phyloP scores from a whole-genome alignment of 768 basidiomycete species.

The Gloeostereum incarnatum region DNA sequence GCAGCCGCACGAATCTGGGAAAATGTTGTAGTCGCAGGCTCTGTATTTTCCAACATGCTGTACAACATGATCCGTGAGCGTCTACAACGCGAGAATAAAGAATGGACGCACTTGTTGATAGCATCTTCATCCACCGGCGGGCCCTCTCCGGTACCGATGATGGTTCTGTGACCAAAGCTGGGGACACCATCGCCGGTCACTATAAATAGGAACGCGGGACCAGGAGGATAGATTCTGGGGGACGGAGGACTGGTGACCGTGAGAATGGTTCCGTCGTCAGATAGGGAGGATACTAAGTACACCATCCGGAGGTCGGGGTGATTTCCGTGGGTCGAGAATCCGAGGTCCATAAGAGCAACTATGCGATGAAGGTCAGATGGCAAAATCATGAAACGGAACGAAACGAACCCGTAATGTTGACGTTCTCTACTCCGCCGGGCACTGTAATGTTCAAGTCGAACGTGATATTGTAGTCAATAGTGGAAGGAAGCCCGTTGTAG shows the following conservation, averaged over 20 bases:
- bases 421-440: slow-evolving; percentile 5
- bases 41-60: too few relatives aligned
- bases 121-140: slow-evolving; percentile 9
- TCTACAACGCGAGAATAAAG: too few relatives aligned
- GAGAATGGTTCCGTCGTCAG: slow-evolving; percentile 5
- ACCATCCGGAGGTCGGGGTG: slow-evolving; percentile 13
- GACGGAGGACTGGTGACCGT: slow-evolving; percentile 10
- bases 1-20: too few relatives aligned
- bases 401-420: slow-evolving; percentile 8
- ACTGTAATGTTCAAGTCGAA: slow-evolving; percentile 7
- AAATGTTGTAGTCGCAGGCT: too few relatives aligned
- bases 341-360: slow-evolving; percentile 2
- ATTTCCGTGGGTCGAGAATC: slow-evolving; percentile 11
- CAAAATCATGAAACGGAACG: not conserved
- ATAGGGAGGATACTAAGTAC: slow-evolving; percentile 8
- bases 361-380: not conserved
- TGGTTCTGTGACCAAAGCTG: slow-evolving; percentile 6
- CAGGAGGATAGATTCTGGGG: slow-evolving; percentile 9
- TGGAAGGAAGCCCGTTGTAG: slow-evolving; percentile 7
- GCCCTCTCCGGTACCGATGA: slow-evolving; percentile 7
- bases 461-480: slow-evolving; percentile 11
- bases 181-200: slow-evolving; percentile 7
- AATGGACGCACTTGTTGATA: slow-evolving; percentile 6
- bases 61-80: too few relatives aligned
- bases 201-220: slow-evolving; percentile 7